Evolutionary conservation across 148 eudicot genomes (phyloP).

Genomic region (Camellia granthamiana): DNA sequence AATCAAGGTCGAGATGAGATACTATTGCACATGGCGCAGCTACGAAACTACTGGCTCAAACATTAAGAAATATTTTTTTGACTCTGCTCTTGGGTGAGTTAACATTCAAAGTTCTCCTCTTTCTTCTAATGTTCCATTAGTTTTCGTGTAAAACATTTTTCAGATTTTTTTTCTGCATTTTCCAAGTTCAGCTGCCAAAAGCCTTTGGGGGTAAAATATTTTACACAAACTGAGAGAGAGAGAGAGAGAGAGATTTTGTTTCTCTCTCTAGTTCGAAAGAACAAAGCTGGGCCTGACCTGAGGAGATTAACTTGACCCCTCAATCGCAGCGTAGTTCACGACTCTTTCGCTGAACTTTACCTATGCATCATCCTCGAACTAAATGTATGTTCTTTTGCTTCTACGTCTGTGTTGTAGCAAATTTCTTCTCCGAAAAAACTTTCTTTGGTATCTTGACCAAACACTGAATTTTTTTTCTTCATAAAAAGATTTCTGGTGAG

Average conservation of each 20-base stretch:
- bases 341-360: not conserved
- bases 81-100: not conserved
- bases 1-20: constrained; percentile 98
- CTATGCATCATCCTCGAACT: not conserved
- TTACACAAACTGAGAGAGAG: not conserved
- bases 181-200: too few species aligned
- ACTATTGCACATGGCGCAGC: constrained; percentile 91
- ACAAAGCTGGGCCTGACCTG: too few species aligned
- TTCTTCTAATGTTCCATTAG: not conserved
- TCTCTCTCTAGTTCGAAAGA: not conserved
- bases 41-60: constrained; percentile 95
- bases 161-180: not conserved
- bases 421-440: not conserved
- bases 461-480: not conserved
- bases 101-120: not conserved
- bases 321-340: not conserved
- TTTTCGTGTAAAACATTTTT: not conserved
- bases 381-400: not conserved
- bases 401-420: not conserved
- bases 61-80: constrained; percentile 32
- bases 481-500: not conserved
- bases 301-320: not conserved
- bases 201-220: not conserved
- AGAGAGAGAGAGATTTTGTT: not conserved
- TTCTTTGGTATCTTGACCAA: not conserved